A percentile compares a stretch with the other conserved stretches of the same genome.
Conservation (phyloP, 1,284 basidiomycete species). For the Ceratorhiza oryzae-sativae region DNA sequence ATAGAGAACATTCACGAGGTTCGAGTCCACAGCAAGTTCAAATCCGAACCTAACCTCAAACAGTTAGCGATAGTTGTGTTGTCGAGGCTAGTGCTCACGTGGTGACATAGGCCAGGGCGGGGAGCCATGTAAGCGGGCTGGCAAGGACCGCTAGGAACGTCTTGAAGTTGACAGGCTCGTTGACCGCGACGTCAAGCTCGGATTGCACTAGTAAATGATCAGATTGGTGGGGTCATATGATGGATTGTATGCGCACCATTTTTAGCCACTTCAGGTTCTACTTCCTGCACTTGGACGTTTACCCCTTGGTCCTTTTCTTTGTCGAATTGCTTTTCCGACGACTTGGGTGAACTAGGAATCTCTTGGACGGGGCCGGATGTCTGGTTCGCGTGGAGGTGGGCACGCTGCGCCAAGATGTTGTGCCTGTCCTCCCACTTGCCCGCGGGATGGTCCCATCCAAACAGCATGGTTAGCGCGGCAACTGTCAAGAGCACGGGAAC, state of each 20-base stretch:
- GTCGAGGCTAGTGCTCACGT: conserved; percentile 46
- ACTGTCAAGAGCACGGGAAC: conserved; percentile 62
- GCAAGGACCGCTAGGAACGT: conserved; percentile 52
- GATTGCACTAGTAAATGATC: conserved; percentile 43
- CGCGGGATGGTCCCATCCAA: conserved; percentile 67
- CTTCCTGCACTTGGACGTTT: conserved; percentile 46
- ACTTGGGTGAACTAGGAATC: background rate
- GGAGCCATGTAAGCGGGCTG: conserved; percentile 67
- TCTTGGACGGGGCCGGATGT: conserved; percentile 33
- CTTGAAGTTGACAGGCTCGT: conserved; percentile 57
- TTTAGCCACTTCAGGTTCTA: conserved; percentile 45
- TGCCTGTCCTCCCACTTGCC: conserved; percentile 66
- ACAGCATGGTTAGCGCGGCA: conserved; percentile 57
- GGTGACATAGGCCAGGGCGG: conserved; percentile 60
- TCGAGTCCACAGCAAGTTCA: conserved; percentile 66
- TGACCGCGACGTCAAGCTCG: conserved; percentile 60
- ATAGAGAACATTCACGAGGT: conserved; percentile 60
- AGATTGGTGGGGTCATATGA: conserved; percentile 23
- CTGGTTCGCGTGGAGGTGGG: conserved; percentile 40
- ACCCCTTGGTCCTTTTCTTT: conserved; percentile 41
- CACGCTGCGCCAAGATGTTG: conserved; percentile 53
- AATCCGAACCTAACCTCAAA: conserved; percentile 56
- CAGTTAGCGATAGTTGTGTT: background rate
- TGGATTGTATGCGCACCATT: conserved; percentile 36
- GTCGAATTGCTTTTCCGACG: conserved; percentile 47